Evolutionary conservation across 2,329 filamentous ascomycete species (phyloP), one percentile per base, ranked within the genome.

Genomic region (Fusarium secorum): DNA sequence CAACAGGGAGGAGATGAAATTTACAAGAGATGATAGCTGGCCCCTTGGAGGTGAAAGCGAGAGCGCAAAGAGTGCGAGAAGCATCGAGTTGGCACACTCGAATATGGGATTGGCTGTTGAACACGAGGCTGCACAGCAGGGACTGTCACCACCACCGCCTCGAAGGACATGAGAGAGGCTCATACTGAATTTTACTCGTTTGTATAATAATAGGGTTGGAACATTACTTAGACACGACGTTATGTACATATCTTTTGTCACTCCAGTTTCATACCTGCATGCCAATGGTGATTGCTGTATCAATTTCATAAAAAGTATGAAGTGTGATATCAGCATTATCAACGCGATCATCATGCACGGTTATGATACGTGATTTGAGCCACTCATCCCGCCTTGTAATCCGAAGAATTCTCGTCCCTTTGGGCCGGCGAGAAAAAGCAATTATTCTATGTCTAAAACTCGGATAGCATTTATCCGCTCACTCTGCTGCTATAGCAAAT

Each of bases 131-230:
- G 64, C 65, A 38, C 60, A 71, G 38, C 73, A 75, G 33, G 73
- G 73, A 44, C 52, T 75, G 38, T 74, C 71, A 20, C 73, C 73
- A 42, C 73, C 73, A 46, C 73, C 73, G 42, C 73, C 73, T 62
- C 57, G 69, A 13, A 70, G 69, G 42, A 52, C 35, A 49, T 71
- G 22, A 70, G 24, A 71, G 60, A 33, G 60, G 42, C 36, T 48
- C 52, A 55, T 38, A 48, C 30, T 60, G 54, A 39, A 17, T 51
- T 65, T 65, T 38, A 36, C 42, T 52, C 64, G 48, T 46, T 49
- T 69, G 53, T 67, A 46, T 67, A 56, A 44, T 54, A 70, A 41
- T 57, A 72, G 61, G 53, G 44, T 26, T 52, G 39, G 26, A 63
- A 61, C 17, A 52, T 32, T 60, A 44, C 24, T 36, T 63, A 68